Evolutionary conservation across 805 yeast genomes (phyloP).

Genomic region (Hanseniaspora hatyaiensis): DNA sequence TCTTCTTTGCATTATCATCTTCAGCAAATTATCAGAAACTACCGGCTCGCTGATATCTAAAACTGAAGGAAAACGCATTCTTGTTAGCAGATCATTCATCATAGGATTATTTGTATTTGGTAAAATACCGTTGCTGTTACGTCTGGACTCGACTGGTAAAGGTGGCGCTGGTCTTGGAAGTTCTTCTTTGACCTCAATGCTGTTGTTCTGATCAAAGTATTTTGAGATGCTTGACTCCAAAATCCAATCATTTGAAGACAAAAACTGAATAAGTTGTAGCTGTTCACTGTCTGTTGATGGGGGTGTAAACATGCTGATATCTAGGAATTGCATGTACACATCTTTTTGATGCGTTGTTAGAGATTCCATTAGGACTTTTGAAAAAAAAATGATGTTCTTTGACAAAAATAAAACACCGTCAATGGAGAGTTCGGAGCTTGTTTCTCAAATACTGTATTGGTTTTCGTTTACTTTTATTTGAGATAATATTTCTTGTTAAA

Average conservation of each 20-base stretch:
- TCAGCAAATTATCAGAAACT: neutral
- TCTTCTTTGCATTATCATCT: neutral
- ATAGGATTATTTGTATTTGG: slow-evolving; percentile 10
- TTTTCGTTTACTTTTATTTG: too few relatives aligned
- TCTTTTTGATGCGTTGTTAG: neutral
- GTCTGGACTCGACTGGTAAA: neutral
- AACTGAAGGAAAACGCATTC: slow-evolving; percentile 9
- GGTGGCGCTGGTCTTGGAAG: neutral
- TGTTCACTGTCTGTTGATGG: slow-evolving; percentile 6
- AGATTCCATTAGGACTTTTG: neutral
- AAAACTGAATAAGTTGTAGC: slow-evolving; percentile 1
- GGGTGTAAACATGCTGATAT: neutral
- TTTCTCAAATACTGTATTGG: too few relatives aligned
- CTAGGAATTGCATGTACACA: slow-evolving; percentile 7
- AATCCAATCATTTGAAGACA: slow-evolving; percentile 9
- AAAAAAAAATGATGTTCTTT: neutral
- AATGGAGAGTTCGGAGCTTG: too few relatives aligned
- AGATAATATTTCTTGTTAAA: too few relatives aligned
- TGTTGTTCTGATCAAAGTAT: slow-evolving; percentile 5
- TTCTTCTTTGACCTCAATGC: neutral
- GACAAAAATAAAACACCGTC: too few relatives aligned
- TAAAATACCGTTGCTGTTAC: too few relatives aligned
- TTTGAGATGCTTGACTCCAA: slow-evolving; percentile 3
- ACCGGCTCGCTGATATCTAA: neutral
- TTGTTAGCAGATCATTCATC: slow-evolving; percentile 12